Base-by-base conservation (phyloP, 2,329 filamentous ascomycete genomes). In the Cephalotrichum gorgonifer region DNA sequence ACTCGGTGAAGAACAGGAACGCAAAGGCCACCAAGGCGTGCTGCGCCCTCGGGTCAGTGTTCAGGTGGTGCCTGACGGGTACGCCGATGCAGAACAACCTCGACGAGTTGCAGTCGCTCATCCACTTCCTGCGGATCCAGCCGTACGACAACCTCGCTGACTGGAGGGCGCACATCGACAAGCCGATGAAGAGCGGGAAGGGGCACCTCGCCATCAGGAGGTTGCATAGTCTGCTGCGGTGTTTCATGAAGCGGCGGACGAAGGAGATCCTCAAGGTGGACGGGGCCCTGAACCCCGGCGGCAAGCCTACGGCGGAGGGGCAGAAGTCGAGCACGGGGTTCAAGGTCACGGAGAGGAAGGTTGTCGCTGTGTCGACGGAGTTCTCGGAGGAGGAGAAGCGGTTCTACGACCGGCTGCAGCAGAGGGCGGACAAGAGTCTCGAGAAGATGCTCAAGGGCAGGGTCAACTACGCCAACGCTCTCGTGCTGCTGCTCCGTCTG, bases 61-160 rank as follows among this genome's bases (percentile, higher is more conserved):
- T 95, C 59, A 78, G 93, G 52, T 98, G 93, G 93, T 97, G 93
- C 61, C 69, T 98, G 53, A 95, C 90, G 1, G 93, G 93, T 48
- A 98, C 93, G 2, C 93, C 93, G 0, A 89, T 98, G 84, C 93
- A 98, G 62, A 98, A 98, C 67, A 97, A 95, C 58, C 78, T 98
- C 6, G 93, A 98, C 55, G 93, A 98, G 65, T 71, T 98, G 47
- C 93, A 98, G 62, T 95, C 88, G 56, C 70, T 98, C 48, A 88
- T 98, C 63, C 87, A 84, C 53, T 98, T 98, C 64, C 74, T 98
- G 33, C 83, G 87, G 15, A 95, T 98, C 61, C 85, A 86, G 56
- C 93, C 93, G 1, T 97, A 93, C 60, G 84, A 94, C 58, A 83
- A 96, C 50, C 72, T 96, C 20, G 76, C 78, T 9, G 81, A 85